These are phyloP conservation scores for Carpinus viminea DNA, from an alignment of 306 rosid genomes.

Conservation along the genomic window DNA sequence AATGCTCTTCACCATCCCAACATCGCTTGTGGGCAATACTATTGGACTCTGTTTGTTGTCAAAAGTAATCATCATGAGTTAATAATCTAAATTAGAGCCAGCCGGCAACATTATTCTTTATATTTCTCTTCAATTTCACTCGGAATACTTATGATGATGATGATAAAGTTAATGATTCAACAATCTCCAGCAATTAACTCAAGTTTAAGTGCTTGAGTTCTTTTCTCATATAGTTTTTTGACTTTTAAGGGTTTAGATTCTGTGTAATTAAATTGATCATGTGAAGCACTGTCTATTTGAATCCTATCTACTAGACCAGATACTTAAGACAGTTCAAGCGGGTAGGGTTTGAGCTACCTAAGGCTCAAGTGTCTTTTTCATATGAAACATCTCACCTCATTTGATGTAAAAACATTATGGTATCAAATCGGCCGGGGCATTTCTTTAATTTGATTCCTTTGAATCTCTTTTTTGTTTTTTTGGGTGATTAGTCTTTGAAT, in stretches of 20 bases:
- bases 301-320: too few species aligned
- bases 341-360: too few species aligned
- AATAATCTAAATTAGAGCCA: slow-evolving; percentile 20
- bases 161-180: not conserved
- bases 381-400: too few species aligned
- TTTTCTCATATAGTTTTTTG: not conserved
- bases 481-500: not conserved
- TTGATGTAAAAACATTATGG: too few species aligned
- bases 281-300: too few species aligned
- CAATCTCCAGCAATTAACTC: slow-evolving; percentile 18
- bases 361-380: too few species aligned
- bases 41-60: slow-evolving; percentile 19
- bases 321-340: too few species aligned
- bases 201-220: slow-evolving; percentile 21
- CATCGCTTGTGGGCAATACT: slow-evolving; percentile 19
- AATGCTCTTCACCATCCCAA: slow-evolving; percentile 26
- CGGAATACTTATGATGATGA: not conserved
- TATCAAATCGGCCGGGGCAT: too few species aligned
- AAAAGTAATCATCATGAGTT: slow-evolving; percentile 31
- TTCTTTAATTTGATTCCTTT: too few species aligned
- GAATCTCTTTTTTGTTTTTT: not conserved
- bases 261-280: too few species aligned
- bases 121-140: not conserved
- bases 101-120: slow-evolving; percentile 19
- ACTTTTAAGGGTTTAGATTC: too few species aligned